A percentile compares a stretch with the other conserved stretches of the same genome.
Evolutionary conservation across 2,329 filamentous ascomycete species (phyloP).

Genomic region (Scytalidium sp.): DNA sequence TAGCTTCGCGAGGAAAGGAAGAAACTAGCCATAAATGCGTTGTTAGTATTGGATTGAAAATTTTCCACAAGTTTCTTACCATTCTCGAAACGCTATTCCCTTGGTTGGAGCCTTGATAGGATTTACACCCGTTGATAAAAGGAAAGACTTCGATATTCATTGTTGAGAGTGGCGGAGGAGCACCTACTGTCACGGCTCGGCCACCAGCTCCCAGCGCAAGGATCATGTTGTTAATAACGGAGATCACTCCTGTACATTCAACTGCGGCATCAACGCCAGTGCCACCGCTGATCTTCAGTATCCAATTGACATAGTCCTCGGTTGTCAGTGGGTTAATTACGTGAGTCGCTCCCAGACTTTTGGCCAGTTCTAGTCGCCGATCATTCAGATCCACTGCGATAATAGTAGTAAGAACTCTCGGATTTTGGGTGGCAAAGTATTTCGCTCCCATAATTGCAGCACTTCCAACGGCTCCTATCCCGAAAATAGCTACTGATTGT

Average conservation of each 20-base stretch:
- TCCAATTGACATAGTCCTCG: slow-evolving; percentile 22
- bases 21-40: slow-evolving; percentile 3
- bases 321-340: slow-evolving; percentile 31
- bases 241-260: slow-evolving; percentile 28
- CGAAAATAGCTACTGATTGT: slow-evolving; percentile 32
- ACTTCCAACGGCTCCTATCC: slow-evolving; percentile 35
- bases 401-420: slow-evolving; percentile 30
- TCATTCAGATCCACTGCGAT: slow-evolving; percentile 43
- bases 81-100: too few relatives aligned
- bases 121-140: too few relatives aligned
- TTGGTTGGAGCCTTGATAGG: neutral
- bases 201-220: slow-evolving; percentile 28
- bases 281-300: slow-evolving; percentile 25
- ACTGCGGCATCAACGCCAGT: slow-evolving; percentile 25
- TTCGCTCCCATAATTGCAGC: slow-evolving; percentile 34
- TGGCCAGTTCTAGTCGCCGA: slow-evolving; percentile 37
- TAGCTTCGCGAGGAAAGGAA: slow-evolving; percentile 1
- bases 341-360: slow-evolving; percentile 40
- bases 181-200: slow-evolving; percentile 30
- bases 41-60: too few relatives aligned
- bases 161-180: slow-evolving; percentile 21
- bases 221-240: slow-evolving; percentile 27
- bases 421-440: slow-evolving; percentile 18
- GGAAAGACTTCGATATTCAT: slow-evolving; percentile 20
- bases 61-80: too few relatives aligned